Percentiles rank a stretch among this genome's conserved stretches.
phyloP scores from a whole-genome alignment of 2,329 filamentous ascomycete genomes.

The Trichoderma sp. region DNA sequence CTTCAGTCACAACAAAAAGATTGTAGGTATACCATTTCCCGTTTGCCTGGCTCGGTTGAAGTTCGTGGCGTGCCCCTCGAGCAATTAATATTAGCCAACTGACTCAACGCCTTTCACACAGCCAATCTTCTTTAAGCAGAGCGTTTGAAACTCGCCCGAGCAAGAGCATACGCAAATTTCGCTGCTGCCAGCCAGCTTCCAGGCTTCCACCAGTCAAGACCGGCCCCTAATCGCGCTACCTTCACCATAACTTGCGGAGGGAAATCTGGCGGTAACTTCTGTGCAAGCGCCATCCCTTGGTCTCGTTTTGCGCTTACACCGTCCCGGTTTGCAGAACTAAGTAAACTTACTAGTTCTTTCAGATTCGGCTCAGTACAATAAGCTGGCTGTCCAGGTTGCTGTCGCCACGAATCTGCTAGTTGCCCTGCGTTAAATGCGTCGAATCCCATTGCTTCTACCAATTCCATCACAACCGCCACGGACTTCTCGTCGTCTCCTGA shows the following conservation, averaged over 20 bases:
- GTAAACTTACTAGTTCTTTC: not conserved
- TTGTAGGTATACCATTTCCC: not conserved
- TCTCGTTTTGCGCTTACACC: not conserved
- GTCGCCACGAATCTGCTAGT: not conserved
- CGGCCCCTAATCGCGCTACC: not conserved
- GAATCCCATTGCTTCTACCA: not conserved
- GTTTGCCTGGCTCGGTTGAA: not conserved
- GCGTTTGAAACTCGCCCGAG: not conserved
- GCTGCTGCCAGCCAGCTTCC: not conserved
- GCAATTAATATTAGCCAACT: not conserved
- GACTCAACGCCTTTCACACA: not conserved
- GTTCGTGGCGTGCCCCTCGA: not conserved
- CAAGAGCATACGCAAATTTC: not conserved
- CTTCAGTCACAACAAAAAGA: not conserved
- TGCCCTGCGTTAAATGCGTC: not conserved
- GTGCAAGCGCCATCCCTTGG: not conserved
- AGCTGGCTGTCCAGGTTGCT: not conserved
- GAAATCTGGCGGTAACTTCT: not conserved
- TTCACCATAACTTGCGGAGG: not conserved
- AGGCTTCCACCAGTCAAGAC: not conserved
- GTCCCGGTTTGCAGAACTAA: not conserved
- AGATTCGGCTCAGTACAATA: not conserved
- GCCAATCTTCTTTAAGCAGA: not conserved
- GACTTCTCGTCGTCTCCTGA: not conserved
- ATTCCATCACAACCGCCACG: not conserved